Percentiles rank a stretch among this genome's conserved stretches.
phyloP scores from a whole-genome alignment of 495 filamentous ascomycete genomes.

The Xylaria bambusicola region DNA sequence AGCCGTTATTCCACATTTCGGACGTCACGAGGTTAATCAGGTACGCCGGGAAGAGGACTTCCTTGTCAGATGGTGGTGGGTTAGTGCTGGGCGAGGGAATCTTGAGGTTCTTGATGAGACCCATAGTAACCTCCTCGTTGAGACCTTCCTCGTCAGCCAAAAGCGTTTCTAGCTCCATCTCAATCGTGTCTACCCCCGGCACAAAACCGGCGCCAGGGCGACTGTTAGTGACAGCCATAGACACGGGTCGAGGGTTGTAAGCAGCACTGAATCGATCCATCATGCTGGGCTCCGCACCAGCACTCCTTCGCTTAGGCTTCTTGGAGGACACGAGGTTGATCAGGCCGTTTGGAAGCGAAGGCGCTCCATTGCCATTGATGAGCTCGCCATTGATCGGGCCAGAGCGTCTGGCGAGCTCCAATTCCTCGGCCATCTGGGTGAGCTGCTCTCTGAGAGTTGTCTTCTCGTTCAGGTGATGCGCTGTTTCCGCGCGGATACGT shows the following conservation, averaged over 20 bases:
- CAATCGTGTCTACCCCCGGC: constrained; percentile 82
- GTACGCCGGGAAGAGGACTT: constrained; percentile 97
- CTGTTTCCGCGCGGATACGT: constrained; percentile 66
- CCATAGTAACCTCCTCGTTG: constrained; percentile 95
- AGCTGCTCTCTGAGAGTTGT: constrained; percentile 81
- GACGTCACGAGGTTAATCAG: constrained; percentile 98
- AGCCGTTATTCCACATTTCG: constrained; percentile 99
- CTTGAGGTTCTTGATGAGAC: constrained; percentile 93
- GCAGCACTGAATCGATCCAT: constrained; percentile 84
- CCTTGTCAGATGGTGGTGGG: constrained; percentile 92
- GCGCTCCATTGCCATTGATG: constrained; percentile 61
- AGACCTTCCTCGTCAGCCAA: constrained; percentile 93
- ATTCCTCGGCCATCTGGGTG: constrained; percentile 84
- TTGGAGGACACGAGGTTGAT: constrained; percentile 97
- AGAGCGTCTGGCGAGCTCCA: constrained; percentile 78
- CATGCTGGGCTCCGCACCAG: constrained; percentile 81
- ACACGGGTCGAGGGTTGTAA: constrained; percentile 93
- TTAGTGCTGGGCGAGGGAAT: constrained; percentile 82
- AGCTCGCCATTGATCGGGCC: constrained; percentile 67
- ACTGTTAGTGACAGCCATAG: constrained; percentile 75
- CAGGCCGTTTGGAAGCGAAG: constrained; percentile 67
- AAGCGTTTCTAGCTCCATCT: constrained; percentile 88
- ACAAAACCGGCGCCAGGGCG: constrained; percentile 68
- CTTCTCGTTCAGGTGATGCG: constrained; percentile 79
- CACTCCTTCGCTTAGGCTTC: constrained; percentile 94